Evolutionary conservation across 2,329 filamentous ascomycete genomes (phyloP).

Genomic region (Fusarium albidum): DNA sequence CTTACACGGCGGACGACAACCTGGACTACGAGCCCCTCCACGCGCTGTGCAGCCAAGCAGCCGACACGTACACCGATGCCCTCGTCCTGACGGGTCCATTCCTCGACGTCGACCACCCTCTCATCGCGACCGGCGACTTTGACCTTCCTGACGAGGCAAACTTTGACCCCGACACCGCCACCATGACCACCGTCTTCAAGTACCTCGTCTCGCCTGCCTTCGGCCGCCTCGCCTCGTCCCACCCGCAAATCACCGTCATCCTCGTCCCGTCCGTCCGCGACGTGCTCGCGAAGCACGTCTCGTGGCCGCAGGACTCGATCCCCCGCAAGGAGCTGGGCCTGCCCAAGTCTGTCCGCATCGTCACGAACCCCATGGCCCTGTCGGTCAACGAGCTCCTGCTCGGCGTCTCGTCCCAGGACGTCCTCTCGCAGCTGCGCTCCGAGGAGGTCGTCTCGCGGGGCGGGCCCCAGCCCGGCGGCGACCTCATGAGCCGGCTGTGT

Average conservation of each 20-base stretch:
- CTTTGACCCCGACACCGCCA: conserved; percentile 79
- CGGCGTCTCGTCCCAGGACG: conserved; percentile 83
- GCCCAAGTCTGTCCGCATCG: conserved; percentile 76
- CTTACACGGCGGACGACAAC: conserved; percentile 92
- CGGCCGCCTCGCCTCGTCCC: conserved; percentile 71
- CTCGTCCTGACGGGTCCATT: conserved; percentile 88
- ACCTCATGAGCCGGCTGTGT: conserved; percentile 75
- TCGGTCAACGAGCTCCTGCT: conserved; percentile 87
- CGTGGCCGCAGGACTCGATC: conserved; percentile 78
- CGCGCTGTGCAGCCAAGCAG: conserved; percentile 80
- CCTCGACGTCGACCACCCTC: conserved; percentile 88
- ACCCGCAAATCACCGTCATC: conserved; percentile 82
- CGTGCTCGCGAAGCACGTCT: conserved; percentile 81
- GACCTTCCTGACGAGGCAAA: conserved; percentile 73
- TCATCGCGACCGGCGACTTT: conserved; percentile 82
- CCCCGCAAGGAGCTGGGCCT: conserved; percentile 77
- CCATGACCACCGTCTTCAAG: conserved; percentile 83
- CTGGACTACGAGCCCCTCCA: conserved; percentile 89
- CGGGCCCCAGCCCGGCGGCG: conserved; percentile 43
- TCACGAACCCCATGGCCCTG: conserved; percentile 91
- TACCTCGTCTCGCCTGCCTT: conserved; percentile 79
- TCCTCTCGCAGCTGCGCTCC: conserved; percentile 80
- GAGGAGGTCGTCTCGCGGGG: conserved; percentile 65
- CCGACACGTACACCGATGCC: conserved; percentile 77
- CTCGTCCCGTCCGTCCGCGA: conserved; percentile 86